A percentile compares a stretch with the other conserved stretches of the same genome.
Conservation (phyloP, 495 filamentous ascomycete species). For the Talaromyces adpressus region DNA sequence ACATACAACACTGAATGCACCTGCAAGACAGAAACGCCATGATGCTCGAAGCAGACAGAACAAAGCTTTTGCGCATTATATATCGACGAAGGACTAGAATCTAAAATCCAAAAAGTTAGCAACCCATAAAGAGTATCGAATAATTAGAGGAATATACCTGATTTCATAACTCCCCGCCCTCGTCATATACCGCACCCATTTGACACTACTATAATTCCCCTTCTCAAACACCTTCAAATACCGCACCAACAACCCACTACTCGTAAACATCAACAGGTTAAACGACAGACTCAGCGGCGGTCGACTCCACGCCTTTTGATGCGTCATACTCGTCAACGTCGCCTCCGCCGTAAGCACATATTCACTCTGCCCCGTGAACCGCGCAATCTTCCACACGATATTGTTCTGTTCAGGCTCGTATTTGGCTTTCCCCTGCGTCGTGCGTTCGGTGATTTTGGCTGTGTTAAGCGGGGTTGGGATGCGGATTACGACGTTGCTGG, state of each 20-base stretch:
- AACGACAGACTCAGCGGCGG: conserved; percentile 91
- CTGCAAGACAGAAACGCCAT: neutral
- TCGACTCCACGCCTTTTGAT: conserved; percentile 95
- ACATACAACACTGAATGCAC: neutral
- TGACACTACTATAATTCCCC: conserved; percentile 95
- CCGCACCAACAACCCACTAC: conserved; percentile 79
- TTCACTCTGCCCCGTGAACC: conserved; percentile 93
- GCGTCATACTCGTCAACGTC: conserved; percentile 90
- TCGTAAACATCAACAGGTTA: conserved; percentile 95
- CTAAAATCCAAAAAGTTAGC: neutral
- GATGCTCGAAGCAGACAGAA: neutral
- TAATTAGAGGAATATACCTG: conserved; percentile 28
- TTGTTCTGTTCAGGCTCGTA: conserved; percentile 98
- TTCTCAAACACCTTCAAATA: conserved; percentile 99
- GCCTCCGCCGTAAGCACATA: conserved; percentile 93
- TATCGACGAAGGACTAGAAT: neutral
- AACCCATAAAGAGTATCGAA: neutral
- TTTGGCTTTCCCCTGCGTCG: conserved; percentile 92
- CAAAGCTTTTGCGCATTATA: neutral
- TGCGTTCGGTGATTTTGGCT: conserved; percentile 87
- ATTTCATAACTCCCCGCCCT: conserved; percentile 63
- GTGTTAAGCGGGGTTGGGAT: conserved; percentile 97
- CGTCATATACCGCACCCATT: conserved; percentile 99
- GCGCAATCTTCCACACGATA: conserved; percentile 98
- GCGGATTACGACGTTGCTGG: conserved; percentile 92